Evolutionary conservation across 2,329 filamentous ascomycete genomes (phyloP).

Genomic region (Paraphaeosphaeria minitans): DNA sequence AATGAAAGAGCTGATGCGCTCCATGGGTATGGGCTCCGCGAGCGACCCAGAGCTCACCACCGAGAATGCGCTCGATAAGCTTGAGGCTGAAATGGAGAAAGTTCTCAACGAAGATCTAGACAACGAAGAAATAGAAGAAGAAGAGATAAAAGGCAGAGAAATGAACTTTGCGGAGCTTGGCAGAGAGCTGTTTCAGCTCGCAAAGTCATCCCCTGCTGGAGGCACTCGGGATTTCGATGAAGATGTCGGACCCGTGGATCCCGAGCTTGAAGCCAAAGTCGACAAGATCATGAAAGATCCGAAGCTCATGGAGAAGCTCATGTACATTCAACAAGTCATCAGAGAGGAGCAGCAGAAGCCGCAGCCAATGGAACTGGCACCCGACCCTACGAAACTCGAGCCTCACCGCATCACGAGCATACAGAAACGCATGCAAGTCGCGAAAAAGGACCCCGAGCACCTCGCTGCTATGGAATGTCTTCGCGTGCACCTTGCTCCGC

Average conservation of each 20-base stretch:
- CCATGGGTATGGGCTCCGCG: conserved; percentile 20
- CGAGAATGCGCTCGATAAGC: conserved; percentile 12
- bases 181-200: conserved; percentile 29
- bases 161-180: conserved; percentile 30
- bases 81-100: conserved; percentile 29
- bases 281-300: conserved; percentile 44
- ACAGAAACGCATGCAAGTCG: conserved; percentile 31
- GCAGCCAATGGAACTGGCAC: conserved; percentile 27
- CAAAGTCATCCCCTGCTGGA: conserved; percentile 13
- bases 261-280: conserved; percentile 39
- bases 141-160: conserved; percentile 24
- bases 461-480: conserved; percentile 32
- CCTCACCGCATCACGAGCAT: conserved; percentile 29
- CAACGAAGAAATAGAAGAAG: conserved; percentile 23
- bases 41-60: not conserved
- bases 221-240: conserved; percentile 11
- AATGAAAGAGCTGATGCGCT: conserved; percentile 34
- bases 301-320: conserved; percentile 39
- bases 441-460: conserved; percentile 37
- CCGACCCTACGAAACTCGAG: conserved; percentile 37
- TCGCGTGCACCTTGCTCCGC: conserved; percentile 34
- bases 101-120: conserved; percentile 28
- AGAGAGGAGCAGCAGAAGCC: conserved; percentile 19
- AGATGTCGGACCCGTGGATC: conserved; percentile 28
- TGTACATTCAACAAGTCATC: conserved; percentile 36